phyloP scores from a whole-genome alignment of 306 rosid genomes.

The Gastrolobium villosum region DNA sequence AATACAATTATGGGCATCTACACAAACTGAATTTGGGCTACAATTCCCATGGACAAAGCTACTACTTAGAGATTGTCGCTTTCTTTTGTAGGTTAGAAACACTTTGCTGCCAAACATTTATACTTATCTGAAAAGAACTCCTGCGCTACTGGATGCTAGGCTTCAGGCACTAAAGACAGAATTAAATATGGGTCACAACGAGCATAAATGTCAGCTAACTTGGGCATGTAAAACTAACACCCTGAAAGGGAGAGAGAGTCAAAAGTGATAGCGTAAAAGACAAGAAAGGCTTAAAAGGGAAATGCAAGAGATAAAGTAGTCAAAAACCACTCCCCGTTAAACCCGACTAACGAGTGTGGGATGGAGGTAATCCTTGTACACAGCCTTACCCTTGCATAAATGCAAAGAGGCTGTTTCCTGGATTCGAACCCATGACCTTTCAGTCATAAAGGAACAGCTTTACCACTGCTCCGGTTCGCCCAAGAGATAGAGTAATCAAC shows the following conservation, averaged over 20 bases:
- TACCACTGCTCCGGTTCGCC: too few species aligned
- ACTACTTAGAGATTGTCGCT: constrained; percentile 50
- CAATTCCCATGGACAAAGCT: constrained; percentile 46
- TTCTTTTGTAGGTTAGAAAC: constrained; percentile 72
- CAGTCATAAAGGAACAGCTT: too few species aligned
- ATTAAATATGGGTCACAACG: constrained; percentile 25
- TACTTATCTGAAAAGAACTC: constrained; percentile 43
- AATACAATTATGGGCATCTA: constrained; percentile 39
- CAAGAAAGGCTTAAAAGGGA: not conserved
- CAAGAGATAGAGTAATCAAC: constrained; percentile 14
- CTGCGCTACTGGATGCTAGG: constrained; percentile 36
- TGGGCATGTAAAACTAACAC: not conserved
- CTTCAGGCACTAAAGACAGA: constrained; percentile 35
- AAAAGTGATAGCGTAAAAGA: constrained; percentile 8
- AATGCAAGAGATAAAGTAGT: too few species aligned
- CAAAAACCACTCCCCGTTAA: not conserved
- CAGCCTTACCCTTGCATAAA: too few species aligned
- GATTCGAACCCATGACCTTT: too few species aligned
- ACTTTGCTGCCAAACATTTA: constrained; percentile 68
- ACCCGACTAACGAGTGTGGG: too few species aligned
- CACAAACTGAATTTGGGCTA: constrained; percentile 40
- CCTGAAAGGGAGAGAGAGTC: not conserved
- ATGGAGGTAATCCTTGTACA: too few species aligned
- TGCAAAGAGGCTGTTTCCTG: too few species aligned
- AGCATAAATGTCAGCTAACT: constrained; percentile 18